phyloP scores from a whole-genome alignment of 2,329 filamentous ascomycete genomes.

The Claviceps quebecensis region DNA sequence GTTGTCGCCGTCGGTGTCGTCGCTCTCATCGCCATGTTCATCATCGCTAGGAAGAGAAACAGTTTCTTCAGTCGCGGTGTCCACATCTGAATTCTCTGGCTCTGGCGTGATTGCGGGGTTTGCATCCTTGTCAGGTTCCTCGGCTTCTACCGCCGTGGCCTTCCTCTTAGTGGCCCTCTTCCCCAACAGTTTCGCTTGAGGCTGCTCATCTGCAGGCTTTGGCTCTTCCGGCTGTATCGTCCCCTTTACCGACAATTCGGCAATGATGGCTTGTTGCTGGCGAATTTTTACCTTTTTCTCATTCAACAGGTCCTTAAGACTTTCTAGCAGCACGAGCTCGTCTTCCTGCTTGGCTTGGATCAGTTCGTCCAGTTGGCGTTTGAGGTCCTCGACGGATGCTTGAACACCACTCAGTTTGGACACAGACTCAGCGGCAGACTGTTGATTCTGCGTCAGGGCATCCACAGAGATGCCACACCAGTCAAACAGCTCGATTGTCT shows the following conservation, averaged over 20 bases:
- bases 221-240: conserved; percentile 16
- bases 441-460: conserved; percentile 29
- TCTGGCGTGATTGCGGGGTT: conserved; percentile 21
- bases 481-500: conserved; percentile 50
- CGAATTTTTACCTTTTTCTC: conserved; percentile 71
- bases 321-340: conserved; percentile 51
- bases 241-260: conserved; percentile 21
- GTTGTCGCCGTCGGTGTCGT: conserved; percentile 14
- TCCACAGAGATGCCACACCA: conserved; percentile 52
- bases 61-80: conserved; percentile 25
- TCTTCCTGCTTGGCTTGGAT: conserved; percentile 50
- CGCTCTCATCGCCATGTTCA: conserved; percentile 18
- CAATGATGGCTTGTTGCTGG: conserved; percentile 52
- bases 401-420: conserved; percentile 34
- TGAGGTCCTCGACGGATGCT: conserved; percentile 41
- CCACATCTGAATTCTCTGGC: conserved; percentile 26
- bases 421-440: conserved; percentile 28
- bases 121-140: conserved; percentile 30
- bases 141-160: conserved; percentile 26
- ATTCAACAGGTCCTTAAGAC: conserved; percentile 58
- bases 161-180: conserved; percentile 40
- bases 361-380: conserved; percentile 51
- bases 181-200: conserved; percentile 13
- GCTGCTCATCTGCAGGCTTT: conserved; percentile 11
- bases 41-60: conserved; percentile 25